These are phyloP conservation scores for Calycina herbarum DNA, from an alignment of 2,329 filamentous ascomycete genomes.

Conservation along the genomic window DNA sequence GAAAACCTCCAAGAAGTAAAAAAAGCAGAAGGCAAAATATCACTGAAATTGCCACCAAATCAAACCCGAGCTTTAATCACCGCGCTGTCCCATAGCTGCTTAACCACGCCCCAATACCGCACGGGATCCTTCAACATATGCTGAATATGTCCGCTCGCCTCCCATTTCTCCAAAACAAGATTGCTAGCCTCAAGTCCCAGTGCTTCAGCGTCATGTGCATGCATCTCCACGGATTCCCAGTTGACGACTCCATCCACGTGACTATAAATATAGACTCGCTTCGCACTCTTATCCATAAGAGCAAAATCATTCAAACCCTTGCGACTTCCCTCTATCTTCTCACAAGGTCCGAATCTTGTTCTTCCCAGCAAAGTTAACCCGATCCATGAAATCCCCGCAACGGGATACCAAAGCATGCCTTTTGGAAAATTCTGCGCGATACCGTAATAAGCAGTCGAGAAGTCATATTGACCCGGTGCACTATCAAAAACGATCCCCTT, in stretches of 20 bases:
- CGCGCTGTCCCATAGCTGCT: conserved; percentile 16
- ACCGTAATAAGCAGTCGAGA: conserved; percentile 5
- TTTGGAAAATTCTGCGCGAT: conserved; percentile 12
- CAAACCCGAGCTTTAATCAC: no score
- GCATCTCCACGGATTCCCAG: conserved; percentile 21
- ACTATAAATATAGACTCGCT: conserved; percentile 30
- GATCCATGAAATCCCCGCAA: neutral
- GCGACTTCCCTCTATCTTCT: conserved; percentile 14
- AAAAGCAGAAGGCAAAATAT: no score
- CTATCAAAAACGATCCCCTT: conserved; percentile 21
- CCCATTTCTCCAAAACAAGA: conserved; percentile 16
- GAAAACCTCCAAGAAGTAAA: no score
- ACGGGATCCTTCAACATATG: conserved; percentile 23
- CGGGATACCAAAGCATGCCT: conserved; percentile 11
- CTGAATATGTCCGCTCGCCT: conserved; percentile 23
- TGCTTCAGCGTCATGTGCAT: conserved; percentile 21
- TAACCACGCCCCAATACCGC: conserved; percentile 25
- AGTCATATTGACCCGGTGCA: conserved; percentile 20
- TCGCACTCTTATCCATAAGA: conserved; percentile 20
- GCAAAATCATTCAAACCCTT: conserved; percentile 19
- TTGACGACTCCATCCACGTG: conserved; percentile 23
- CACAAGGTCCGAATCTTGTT: conserved; percentile 9
- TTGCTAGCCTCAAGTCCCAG: conserved; percentile 15
- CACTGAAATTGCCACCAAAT: no score
- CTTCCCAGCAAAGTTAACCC: neutral